These are phyloP conservation scores for Abrus precatorius DNA, from an alignment of 306 rosid genomes.

Conservation along the genomic window DNA sequence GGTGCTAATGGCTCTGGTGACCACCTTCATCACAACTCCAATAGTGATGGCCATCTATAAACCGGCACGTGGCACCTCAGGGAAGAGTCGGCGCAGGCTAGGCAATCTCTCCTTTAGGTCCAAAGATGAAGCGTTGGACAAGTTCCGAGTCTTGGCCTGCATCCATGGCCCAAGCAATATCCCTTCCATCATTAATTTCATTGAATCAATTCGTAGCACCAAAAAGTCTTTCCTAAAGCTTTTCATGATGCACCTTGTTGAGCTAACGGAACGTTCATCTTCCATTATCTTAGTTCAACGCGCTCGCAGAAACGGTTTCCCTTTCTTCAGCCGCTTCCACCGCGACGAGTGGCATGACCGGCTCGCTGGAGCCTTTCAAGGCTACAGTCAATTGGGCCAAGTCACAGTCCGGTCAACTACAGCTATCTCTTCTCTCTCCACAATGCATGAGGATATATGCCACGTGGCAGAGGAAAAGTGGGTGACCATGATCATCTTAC, in stretches of 20 bases:
- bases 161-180: conserved; percentile 73
- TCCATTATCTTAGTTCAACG: conserved; percentile 79
- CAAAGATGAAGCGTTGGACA: background rate
- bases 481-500: conserved; percentile 73
- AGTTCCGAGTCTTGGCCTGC: conserved; percentile 77
- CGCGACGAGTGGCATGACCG: conserved; percentile 60
- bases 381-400: conserved; percentile 66
- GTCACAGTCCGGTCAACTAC: conserved; percentile 76
- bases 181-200: conserved; percentile 61
- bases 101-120: conserved; percentile 51
- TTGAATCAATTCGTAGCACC: conserved; percentile 69
- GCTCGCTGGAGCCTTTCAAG: conserved; percentile 66
- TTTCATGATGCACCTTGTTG: conserved; percentile 81
- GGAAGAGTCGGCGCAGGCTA: conserved; percentile 59
- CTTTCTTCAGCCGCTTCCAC: conserved; percentile 63
- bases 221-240: conserved; percentile 60
- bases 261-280: conserved; percentile 82
- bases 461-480: conserved; percentile 78
- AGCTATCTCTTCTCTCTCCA: conserved; percentile 68
- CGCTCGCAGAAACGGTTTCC: conserved; percentile 73
- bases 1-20: conserved; percentile 89
- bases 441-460: conserved; percentile 85
- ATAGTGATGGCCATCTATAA: conserved; percentile 77
- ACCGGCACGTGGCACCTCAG: conserved; percentile 59
- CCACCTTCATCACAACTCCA: conserved; percentile 91